Conservation (phyloP, 2,329 filamentous ascomycete genomes). For the Hypomyces rosellus region DNA sequence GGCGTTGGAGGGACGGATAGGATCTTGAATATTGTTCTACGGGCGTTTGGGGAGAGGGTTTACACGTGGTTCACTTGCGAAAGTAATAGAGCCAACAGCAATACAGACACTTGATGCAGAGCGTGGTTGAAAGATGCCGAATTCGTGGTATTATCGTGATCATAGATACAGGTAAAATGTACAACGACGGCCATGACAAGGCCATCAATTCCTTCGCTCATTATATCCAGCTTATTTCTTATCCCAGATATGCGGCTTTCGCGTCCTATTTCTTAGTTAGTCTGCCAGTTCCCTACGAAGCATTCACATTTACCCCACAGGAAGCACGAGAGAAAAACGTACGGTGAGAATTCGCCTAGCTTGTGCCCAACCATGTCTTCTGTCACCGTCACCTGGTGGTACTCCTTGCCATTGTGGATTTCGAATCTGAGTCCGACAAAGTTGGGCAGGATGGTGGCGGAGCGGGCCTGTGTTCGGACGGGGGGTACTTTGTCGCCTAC, state of each 20-base stretch:
- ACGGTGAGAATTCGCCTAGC: slow-evolving; percentile 87
- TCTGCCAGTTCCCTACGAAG: neutral
- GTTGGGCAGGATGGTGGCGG: slow-evolving; percentile 84
- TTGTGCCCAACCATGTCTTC: slow-evolving; percentile 97
- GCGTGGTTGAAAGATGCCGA: neutral
- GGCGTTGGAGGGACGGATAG: neutral
- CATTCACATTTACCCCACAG: neutral
- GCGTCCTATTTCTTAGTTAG: slow-evolving; percentile 36
- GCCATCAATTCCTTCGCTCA: slow-evolving; percentile 14
- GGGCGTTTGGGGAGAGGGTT: slow-evolving; percentile 19
- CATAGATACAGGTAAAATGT: slow-evolving; percentile 25
- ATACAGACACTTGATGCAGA: too few relatives aligned
- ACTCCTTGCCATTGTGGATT: slow-evolving; percentile 86
- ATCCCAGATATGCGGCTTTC: slow-evolving; percentile 52
- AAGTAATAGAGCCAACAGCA: too few relatives aligned
- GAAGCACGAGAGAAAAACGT: slow-evolving; percentile 35
- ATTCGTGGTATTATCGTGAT: slow-evolving; percentile 7
- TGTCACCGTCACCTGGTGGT: slow-evolving; percentile 75
- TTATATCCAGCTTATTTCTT: slow-evolving; percentile 24
- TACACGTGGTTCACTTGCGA: neutral
- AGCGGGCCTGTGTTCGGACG: slow-evolving; percentile 80
- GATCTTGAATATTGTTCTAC: slow-evolving; percentile 9
- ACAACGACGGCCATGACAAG: slow-evolving; percentile 14
- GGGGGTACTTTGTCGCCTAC: slow-evolving; percentile 59
- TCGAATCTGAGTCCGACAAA: slow-evolving; percentile 88